phyloP scores from a whole-genome alignment of 768 basidiomycete species.

The Pleurotus djamor region DNA sequence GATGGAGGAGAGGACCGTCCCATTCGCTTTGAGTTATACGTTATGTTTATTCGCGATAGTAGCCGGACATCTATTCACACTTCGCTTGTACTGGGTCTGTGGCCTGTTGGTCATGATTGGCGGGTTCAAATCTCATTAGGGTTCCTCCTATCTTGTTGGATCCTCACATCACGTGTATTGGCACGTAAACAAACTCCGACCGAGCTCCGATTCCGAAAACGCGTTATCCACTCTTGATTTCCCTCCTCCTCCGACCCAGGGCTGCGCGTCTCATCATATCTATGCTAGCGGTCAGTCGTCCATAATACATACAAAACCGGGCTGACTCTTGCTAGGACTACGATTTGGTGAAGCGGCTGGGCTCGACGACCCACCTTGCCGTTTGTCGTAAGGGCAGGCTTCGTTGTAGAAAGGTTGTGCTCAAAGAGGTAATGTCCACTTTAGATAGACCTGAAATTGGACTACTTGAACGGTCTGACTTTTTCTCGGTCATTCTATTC shows the following conservation, averaged over 20 bases:
- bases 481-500: neutral
- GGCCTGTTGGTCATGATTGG: too few species aligned
- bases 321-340: constrained; percentile 28
- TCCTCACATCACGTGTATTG: too few species aligned
- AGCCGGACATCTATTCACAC: too few species aligned
- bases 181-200: too few species aligned
- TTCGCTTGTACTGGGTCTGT: too few species aligned
- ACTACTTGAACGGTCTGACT: neutral
- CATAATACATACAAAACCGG: neutral
- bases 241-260: too few species aligned
- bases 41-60: neutral
- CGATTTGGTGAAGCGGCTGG: constrained; percentile 32
- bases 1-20: neutral
- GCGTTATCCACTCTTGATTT: too few species aligned
- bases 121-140: too few species aligned
- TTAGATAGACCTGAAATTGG: too few species aligned
- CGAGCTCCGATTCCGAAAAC: too few species aligned
- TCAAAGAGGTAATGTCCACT: constrained; percentile 38
- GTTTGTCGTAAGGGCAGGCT: constrained; percentile 43
- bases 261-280: neutral
- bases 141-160: too few species aligned
- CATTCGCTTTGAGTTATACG: neutral
- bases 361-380: constrained; percentile 33
- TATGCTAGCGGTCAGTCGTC: neutral
- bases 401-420: constrained; percentile 35